Percentiles rank a stretch among this genome's conserved stretches.
These are phyloP conservation scores for Melastoma candidum DNA, from an alignment of 441 rosid genomes.

Conservation along the genomic window DNA sequence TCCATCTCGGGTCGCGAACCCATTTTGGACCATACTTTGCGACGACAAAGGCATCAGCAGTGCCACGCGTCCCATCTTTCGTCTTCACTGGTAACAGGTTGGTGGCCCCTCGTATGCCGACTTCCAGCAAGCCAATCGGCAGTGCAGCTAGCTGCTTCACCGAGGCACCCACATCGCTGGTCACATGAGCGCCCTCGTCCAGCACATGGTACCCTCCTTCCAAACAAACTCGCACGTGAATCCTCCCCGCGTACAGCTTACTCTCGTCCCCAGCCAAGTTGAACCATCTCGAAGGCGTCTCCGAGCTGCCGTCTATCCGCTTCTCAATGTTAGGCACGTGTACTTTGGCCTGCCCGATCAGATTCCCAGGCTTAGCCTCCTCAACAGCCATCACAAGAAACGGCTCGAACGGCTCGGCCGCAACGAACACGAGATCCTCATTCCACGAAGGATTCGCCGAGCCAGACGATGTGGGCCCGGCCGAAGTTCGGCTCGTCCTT, in stretches of 20 bases:
- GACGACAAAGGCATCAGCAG: constrained; percentile 57
- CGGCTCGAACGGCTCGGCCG: constrained; percentile 70
- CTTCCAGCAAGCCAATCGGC: constrained; percentile 53
- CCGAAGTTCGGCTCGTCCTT: constrained; percentile 47
- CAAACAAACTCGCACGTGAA: constrained; percentile 42
- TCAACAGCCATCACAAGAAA: constrained; percentile 47
- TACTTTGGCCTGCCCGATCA: constrained; percentile 42
- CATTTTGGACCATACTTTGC: constrained; percentile 64
- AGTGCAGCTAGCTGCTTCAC: constrained; percentile 51
- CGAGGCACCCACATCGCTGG: constrained; percentile 54
- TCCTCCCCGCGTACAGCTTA: constrained; percentile 49
- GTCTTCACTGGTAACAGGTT: constrained; percentile 55
- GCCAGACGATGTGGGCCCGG: constrained; percentile 25
- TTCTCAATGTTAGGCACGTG: constrained; percentile 48
- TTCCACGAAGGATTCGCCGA: constrained; percentile 59
- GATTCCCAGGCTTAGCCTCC: constrained; percentile 33
- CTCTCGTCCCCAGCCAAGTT: constrained; percentile 39
- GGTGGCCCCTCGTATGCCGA: constrained; percentile 54
- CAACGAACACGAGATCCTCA: constrained; percentile 56
- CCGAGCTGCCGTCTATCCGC: constrained; percentile 36
- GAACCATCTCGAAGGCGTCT: constrained; percentile 68
- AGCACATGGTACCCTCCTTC: constrained; percentile 68
- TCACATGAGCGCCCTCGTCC: constrained; percentile 63
- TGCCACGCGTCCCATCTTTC: constrained; percentile 65
- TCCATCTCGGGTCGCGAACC: constrained; percentile 64